Base-by-base conservation (phyloP, 2,329 filamentous ascomycete genomes). In the Penicillium brevicompactum region DNA sequence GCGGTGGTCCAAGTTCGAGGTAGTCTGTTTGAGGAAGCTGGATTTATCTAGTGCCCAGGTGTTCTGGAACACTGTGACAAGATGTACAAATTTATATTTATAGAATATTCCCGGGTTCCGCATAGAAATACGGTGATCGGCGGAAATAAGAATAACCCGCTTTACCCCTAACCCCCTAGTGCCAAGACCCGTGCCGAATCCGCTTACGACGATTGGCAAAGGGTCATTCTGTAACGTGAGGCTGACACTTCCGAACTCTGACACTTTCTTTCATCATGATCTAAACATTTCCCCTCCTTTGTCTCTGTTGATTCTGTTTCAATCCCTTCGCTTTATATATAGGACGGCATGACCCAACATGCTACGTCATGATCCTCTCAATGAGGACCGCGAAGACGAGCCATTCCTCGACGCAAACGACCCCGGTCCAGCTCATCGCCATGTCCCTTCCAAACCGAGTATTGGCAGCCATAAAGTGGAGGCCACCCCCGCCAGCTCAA, bases 1-100 rank as follows among this genome's bases (percentile, higher is more conserved):
- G 88, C 88, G 24, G 73, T 92, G 64, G 80, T 92, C 55, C 89
- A 93, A 70, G 87, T 89, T 34, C 80, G 90, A 51, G 88, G 87
- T 22, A 87, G 86, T 11, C 71, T 92, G 46, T 92, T 93, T 73
- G 87, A 88, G 51, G 90, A 93, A 71, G 86, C 91, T 24, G 84
- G 82, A 38, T 91, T 88, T 71, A 34, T 46, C 30, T 57, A 55
- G 30, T 49, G 18, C 18, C 18, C 18, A 18, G 18, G 18, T 18
- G 32, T 18, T 18, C 6, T 4, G 8, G 10, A 41, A 18, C 38
- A 9, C 37, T 2, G n/a, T 5, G 34, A 37, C 8, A 27, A 27
- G 24, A 27, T 27, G 24, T 27, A 27, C 24, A 27, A 6, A 27
- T 27, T 27, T 27, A 27, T 27, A 27, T 27, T 27, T 27, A 27